Evolutionary conservation across 139 green algal species (phyloP), one percentile per base, ranked within the genome.

Genomic region (Chlorella sorokiniana): DNA sequence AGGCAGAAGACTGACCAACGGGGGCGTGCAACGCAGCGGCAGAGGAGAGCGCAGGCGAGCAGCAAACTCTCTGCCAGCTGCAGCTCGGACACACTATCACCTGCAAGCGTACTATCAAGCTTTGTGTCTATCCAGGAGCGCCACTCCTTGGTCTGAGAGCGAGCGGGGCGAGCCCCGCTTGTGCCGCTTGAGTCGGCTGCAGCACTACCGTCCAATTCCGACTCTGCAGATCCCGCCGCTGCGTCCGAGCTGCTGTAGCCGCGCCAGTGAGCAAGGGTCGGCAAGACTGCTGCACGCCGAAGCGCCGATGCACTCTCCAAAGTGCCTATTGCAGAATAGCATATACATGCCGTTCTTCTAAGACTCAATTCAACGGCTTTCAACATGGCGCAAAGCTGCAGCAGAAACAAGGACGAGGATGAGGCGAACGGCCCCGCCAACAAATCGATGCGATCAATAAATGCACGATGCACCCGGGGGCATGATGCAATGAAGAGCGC

Each of bases 61-160:
- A 59, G 42, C 42, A 38, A 42, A 42, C 22, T 10, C 42, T 11
- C 40, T 27, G 22, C 7, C 65, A n/a, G 61, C 10, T 14, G 62
- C 0, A 16, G 44, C 8, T 11, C 51, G 23, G 18, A n/a, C 16
- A 6, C 56, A 65, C n/a, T 65, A 42, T 44, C 38, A 68, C 78
- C 78, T 31, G 56, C 65, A 29, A 83, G 37, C 65, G 56, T 78
- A 29, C 51, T 73, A 44, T 82, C 75, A 1, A 86, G 61, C 61
- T 81, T 76, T 2, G 54, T 62, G 33, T 86, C 82, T 0, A 82
- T 59, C 82, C 82, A 86, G 27, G 68, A 25, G 18, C 82, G 82
- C 82, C 82, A 86, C 18, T 68, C 45, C 72, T 84, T 84, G 56
- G 35, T 73, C 61, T 84, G 79, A 40, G 56, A 16, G 42, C 52